A percentile compares a stretch with the other conserved stretches of the same genome.
These are phyloP conservation scores for Didymella arachidicola DNA, from an alignment of 2,329 filamentous ascomycete genomes.

Conservation along the genomic window DNA sequence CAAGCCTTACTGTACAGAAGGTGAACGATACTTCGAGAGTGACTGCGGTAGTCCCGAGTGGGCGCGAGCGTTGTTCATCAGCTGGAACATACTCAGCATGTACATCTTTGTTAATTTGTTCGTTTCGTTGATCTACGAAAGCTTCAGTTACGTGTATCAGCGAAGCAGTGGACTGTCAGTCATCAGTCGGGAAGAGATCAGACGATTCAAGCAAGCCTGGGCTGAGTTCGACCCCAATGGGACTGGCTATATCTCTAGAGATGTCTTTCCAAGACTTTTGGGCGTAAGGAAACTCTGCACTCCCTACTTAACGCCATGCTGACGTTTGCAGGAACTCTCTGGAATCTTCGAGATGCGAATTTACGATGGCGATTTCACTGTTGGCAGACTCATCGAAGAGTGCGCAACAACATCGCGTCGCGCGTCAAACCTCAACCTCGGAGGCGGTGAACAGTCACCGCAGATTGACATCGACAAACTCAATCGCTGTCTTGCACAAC, in stretches of 20 bases:
- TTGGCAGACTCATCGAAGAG: conserved; percentile 85
- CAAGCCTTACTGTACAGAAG: conserved; percentile 80
- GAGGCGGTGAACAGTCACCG: conserved; percentile 48
- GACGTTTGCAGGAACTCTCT: conserved; percentile 71
- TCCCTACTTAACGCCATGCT: conserved; percentile 5
- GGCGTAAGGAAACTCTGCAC: conserved; percentile 62
- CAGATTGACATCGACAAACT: conserved; percentile 77
- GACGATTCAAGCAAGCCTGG: conserved; percentile 98
- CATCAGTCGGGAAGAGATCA: conserved; percentile 91
- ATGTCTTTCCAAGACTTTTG: conserved; percentile 85
- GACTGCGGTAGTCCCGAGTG: conserved; percentile 92
- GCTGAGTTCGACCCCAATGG: conserved; percentile 92
- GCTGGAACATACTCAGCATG: conserved; percentile 99
- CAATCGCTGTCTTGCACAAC: conserved; percentile 72
- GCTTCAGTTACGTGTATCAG: conserved; percentile 99
- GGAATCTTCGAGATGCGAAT: conserved; percentile 98
- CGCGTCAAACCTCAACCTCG: conserved; percentile 57
- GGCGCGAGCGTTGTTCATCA: conserved; percentile 88
- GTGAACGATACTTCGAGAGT: conserved; percentile 77
- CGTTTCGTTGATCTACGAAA: conserved; percentile 98
- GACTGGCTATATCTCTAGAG: conserved; percentile 88
- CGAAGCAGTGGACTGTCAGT: conserved; percentile 90
- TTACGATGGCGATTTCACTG: conserved; percentile 88
- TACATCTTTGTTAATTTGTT: conserved; percentile 99
- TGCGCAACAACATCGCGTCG: conserved; percentile 68